Evolutionary conservation across 1,284 basidiomycete genomes (phyloP).

Genomic region (Kalmanozyma brasiliensis): DNA sequence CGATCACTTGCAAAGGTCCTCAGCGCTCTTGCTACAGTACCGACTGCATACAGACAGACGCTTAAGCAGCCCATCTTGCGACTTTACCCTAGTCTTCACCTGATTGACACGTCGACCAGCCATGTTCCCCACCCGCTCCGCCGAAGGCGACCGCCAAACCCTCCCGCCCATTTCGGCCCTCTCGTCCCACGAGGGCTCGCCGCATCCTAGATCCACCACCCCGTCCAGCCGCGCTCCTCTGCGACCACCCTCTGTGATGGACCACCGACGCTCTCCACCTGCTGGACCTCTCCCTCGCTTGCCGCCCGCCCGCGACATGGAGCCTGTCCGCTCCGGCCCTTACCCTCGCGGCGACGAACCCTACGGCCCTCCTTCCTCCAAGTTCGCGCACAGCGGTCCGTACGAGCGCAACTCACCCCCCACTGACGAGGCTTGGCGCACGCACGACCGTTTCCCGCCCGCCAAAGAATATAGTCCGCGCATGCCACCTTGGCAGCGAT

Average conservation of each 20-base stretch:
- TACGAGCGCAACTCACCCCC: conserved; percentile 15
- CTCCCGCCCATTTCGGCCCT: conserved; percentile 32
- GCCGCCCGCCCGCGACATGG: conserved; percentile 12
- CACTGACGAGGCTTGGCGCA: conserved; percentile 29
- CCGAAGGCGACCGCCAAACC: conserved; percentile 33
- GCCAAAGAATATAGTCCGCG: conserved; percentile 31
- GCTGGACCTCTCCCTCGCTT: conserved; percentile 16
- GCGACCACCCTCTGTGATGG: conserved; percentile 18
- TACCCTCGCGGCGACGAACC: conserved; percentile 17
- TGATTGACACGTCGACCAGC: no score
- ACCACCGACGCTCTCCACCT: conserved; percentile 18
- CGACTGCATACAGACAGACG: no score
- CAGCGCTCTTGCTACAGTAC: no score
- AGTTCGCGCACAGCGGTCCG: conserved; percentile 9
- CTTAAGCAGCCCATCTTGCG: no score
- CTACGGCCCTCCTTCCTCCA: conserved; percentile 4
- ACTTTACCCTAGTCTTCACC: not conserved
- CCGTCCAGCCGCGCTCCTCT: not conserved
- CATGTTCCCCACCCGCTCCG: conserved; percentile 20
- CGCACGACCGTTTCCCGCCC: conserved; percentile 18
- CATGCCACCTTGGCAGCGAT: no score
- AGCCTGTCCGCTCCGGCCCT: conserved; percentile 6
- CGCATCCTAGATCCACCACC: conserved; percentile 5
- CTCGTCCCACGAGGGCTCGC: conserved; percentile 12
- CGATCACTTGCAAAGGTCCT: not conserved